A percentile compares a stretch with the other conserved stretches of the same genome.
Evolutionary conservation across 139 green algal genomes (phyloP).

Genomic region (Astrephomene gubernaculifera): DNA sequence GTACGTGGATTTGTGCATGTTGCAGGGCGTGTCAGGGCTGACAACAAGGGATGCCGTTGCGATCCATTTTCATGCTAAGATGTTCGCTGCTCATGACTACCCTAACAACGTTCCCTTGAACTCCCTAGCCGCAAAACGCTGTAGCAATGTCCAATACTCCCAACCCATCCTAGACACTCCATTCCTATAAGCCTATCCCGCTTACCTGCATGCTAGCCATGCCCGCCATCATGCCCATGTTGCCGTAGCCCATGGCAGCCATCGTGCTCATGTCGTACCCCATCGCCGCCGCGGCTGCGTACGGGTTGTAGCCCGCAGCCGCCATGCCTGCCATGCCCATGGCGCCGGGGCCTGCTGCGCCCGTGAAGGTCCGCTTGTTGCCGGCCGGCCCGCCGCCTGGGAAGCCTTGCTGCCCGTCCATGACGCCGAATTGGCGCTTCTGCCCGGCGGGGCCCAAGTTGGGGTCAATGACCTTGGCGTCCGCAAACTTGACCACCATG

Average conservation of each 20-base stretch:
- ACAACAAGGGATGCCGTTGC: too few species aligned
- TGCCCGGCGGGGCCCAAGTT: slow-evolving; percentile 27
- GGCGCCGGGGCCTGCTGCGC: slow-evolving; percentile 7
- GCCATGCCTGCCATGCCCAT: slow-evolving; percentile 43
- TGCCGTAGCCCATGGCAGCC: slow-evolving; percentile 45
- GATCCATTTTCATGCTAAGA: too few species aligned
- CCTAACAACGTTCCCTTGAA: too few species aligned
- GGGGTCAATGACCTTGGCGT: slow-evolving; percentile 72
- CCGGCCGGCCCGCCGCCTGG: neutral
- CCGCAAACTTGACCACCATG: slow-evolving; percentile 91
- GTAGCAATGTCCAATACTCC: too few species aligned
- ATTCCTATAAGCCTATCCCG: too few species aligned
- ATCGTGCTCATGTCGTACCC: slow-evolving; percentile 47
- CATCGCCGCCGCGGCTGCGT: slow-evolving; percentile 32
- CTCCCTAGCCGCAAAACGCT: too few species aligned
- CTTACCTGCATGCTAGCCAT: slow-evolving; percentile 46
- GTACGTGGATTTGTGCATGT: too few species aligned
- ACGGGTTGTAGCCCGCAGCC: slow-evolving; percentile 41
- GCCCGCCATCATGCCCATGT: slow-evolving; percentile 47
- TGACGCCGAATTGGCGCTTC: slow-evolving; percentile 26
- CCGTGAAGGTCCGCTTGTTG: slow-evolving; percentile 49
- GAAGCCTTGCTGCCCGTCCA: slow-evolving; percentile 33
- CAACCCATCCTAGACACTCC: too few species aligned
- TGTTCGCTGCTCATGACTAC: too few species aligned
- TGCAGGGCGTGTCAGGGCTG: too few species aligned